phyloP scores from a whole-genome alignment of 75 land plant species.

The Larix kaempferi region DNA sequence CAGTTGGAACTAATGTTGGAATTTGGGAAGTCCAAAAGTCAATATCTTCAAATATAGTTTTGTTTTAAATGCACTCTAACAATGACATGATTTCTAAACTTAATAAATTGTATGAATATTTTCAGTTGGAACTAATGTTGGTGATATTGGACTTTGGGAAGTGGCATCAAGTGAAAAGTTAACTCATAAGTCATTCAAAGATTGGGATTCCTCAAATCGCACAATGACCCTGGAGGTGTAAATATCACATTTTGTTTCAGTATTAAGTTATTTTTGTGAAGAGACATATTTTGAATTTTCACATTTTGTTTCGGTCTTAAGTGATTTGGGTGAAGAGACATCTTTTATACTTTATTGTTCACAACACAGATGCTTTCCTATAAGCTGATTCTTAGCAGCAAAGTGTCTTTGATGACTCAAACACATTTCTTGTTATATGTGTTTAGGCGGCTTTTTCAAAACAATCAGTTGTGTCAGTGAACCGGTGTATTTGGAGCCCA shows the following conservation, averaged over 20 bases:
- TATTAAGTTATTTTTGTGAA: no score
- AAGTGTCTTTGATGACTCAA: background rate
- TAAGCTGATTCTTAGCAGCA: background rate
- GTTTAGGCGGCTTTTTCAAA: slow-evolving; percentile 13
- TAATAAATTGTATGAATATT: background rate
- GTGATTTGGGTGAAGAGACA: no score
- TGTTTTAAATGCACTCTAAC: background rate
- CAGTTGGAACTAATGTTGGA: slow-evolving; percentile 57
- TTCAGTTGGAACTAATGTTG: slow-evolving; percentile 61
- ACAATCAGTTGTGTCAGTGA: slow-evolving; percentile 12
- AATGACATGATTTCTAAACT: background rate
- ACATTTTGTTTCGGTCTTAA: no score
- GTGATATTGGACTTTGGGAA: slow-evolving; percentile 86
- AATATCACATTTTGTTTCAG: no score
- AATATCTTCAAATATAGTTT: background rate
- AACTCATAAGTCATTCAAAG: slow-evolving; percentile 68
- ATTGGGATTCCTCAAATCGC: slow-evolving; percentile 69
- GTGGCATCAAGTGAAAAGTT: slow-evolving; percentile 69
- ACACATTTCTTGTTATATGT: no score
- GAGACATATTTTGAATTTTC: no score
- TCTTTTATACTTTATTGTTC: no score
- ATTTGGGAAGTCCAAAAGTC: slow-evolving; percentile 70
- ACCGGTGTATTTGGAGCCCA: slow-evolving; percentile 24
- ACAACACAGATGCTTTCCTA: background rate
- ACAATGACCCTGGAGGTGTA: slow-evolving; percentile 72